Base-by-base conservation (phyloP, 306 rosid species). In the Inga leiocalycina region DNA sequence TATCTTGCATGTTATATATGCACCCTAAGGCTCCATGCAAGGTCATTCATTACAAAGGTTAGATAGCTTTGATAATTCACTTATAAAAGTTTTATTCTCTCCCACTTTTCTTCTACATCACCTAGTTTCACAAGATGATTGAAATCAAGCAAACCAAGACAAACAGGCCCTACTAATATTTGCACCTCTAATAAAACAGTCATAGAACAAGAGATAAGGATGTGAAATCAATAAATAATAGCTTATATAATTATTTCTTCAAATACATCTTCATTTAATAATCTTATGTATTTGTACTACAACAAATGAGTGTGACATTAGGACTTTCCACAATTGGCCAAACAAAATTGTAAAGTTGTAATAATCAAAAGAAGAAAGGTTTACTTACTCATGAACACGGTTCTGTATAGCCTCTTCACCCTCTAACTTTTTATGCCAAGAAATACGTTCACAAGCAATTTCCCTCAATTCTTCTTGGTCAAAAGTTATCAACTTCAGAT, bases 351-450 rank as follows among this genome's bases (percentile, higher is more conserved):
- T 43, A 41, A 65, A 22, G 30, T 81, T 43, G 67, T 83, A 22
- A 66, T 59, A 80, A 77, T 6, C 54, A 81, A 87, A 67, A 64
- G 46, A 83, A 24, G 13, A 82, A 8, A 82, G 51, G 71, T 82
- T 79, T 74, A 85, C 99, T 89, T 88, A 96, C 99, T 96, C 99
- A 30, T 94, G 99, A 62, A 96, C 89, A 62, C 97, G 99, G 80
- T 91, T 94, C 86, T 96, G 99, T 74, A 94, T 87, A 76, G 91
- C 94, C 85, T 92, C 99, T 87, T 96, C 99, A 68, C 92, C 97
- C 86, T 94, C 98, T 83, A 94, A 76, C 67, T 88, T 92, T 80
- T 90, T 97, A 81, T 94, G 99, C 99, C 99, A 96, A 81, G 94
- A 90, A 59, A 96, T 94, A 43, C 97, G 97, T 76, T 92, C 98